Conservation (phyloP, 2,329 filamentous ascomycete species). For the Colletotrichum liaoningense region DNA sequence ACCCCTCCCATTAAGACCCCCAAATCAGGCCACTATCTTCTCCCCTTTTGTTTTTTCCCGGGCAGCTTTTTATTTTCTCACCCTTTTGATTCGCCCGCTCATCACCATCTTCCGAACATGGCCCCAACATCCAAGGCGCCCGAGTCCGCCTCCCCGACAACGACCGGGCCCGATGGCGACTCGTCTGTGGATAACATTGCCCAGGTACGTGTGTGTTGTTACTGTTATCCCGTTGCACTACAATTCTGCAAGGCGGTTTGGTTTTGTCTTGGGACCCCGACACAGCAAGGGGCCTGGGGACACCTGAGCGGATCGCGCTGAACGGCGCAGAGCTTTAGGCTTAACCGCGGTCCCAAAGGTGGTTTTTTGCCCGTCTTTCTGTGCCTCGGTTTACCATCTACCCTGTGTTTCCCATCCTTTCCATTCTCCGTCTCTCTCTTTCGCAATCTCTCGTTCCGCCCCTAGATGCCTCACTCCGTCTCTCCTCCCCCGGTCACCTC, state of each 20-base stretch:
- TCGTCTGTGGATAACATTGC: slow-evolving; percentile 35
- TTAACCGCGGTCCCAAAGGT: slow-evolving; percentile 2
- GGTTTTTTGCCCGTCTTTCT: not conserved
- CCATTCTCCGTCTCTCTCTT: not conserved
- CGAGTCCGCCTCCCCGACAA: slow-evolving; percentile 34
- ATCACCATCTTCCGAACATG: slow-evolving; percentile 32
- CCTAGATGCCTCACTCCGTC: not conserved
- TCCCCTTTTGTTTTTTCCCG: slow-evolving; percentile 13
- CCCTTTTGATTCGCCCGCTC: slow-evolving; percentile 23
- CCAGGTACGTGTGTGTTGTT: slow-evolving; percentile 30
- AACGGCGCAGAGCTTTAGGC: slow-evolving; percentile 14
- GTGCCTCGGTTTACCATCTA: not conserved
- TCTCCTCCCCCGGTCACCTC: not conserved
- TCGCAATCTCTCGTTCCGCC: slow-evolving; percentile 10
- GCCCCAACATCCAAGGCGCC: slow-evolving; percentile 31
- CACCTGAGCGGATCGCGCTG: slow-evolving; percentile 7
- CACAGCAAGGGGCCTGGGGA: slow-evolving; percentile 9
- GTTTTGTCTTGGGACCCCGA: not conserved
- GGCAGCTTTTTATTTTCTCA: not conserved
- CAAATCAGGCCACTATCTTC: slow-evolving; percentile 33
- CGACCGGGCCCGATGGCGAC: slow-evolving; percentile 29
- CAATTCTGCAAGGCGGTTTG: slow-evolving; percentile 13
- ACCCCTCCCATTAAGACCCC: slow-evolving; percentile 24
- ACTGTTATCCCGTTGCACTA: too few relatives aligned
- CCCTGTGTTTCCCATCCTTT: not conserved